Evolutionary conservation across 805 yeast genomes (phyloP).

Genomic region (Nakazawaea ernobii): DNA sequence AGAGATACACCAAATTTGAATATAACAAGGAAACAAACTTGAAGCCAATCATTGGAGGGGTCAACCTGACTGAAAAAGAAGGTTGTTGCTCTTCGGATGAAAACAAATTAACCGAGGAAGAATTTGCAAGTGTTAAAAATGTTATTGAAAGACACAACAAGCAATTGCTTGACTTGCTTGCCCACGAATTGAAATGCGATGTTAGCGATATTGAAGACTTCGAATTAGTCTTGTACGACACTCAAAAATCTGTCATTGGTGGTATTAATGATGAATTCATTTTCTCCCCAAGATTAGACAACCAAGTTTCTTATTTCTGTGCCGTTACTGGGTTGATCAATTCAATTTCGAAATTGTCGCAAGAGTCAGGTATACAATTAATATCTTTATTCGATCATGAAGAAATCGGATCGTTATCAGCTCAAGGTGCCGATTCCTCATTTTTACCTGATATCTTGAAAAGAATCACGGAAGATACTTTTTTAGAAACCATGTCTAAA

Average conservation of each 20-base stretch:
- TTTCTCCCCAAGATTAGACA: slow-evolving; percentile 88
- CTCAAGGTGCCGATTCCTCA: slow-evolving; percentile 95
- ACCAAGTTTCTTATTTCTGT: slow-evolving; percentile 80
- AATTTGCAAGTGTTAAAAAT: slow-evolving; percentile 58
- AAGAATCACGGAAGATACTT: slow-evolving; percentile 51
- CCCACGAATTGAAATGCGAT: slow-evolving; percentile 51
- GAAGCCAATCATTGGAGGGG: slow-evolving; percentile 76
- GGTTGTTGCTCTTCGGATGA: slow-evolving; percentile 47
- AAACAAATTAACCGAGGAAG: slow-evolving; percentile 40
- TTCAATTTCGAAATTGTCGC: slow-evolving; percentile 30
- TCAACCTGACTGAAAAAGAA: slow-evolving; percentile 20
- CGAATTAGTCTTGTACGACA: slow-evolving; percentile 80
- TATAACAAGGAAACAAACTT: slow-evolving; percentile 86
- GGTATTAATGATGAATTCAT: slow-evolving; percentile 89
- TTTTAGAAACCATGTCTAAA: slow-evolving; percentile 57
- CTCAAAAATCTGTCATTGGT: slow-evolving; percentile 78
- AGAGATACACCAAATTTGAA: slow-evolving; percentile 71
- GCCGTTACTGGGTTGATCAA: slow-evolving; percentile 67
- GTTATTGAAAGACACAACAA: slow-evolving; percentile 73
- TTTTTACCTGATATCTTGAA: slow-evolving; percentile 75
- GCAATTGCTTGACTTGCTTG: slow-evolving; percentile 63
- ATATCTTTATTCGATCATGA: slow-evolving; percentile 92
- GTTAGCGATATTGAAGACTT: slow-evolving; percentile 75
- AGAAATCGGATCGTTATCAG: slow-evolving; percentile 89
- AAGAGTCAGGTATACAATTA: slow-evolving; percentile 58